Conservation (phyloP, 2,329 filamentous ascomycete species). For the Colletotrichum orbiculare region DNA sequence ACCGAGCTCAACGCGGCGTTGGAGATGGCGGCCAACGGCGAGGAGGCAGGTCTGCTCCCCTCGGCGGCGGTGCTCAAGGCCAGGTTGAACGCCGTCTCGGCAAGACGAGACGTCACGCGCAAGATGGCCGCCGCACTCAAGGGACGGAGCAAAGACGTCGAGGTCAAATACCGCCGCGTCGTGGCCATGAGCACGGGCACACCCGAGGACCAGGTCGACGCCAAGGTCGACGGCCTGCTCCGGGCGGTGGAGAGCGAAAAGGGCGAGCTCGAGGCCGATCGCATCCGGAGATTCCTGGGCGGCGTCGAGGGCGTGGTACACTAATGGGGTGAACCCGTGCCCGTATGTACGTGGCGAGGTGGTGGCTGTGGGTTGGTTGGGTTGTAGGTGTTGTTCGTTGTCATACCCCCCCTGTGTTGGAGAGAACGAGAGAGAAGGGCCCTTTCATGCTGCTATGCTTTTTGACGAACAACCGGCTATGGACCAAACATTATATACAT, state of each 20-base stretch:
- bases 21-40: conserved; percentile 48
- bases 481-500: conserved; percentile 10
- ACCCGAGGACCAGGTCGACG: conserved; percentile 81
- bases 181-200: conserved; percentile 88
- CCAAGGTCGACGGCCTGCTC: conserved; percentile 80
- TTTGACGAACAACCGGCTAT: neutral
- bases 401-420: conserved; percentile 24
- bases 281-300: conserved; percentile 82
- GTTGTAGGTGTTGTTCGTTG: neutral
- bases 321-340: conserved; percentile 38
- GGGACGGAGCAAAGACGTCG: conserved; percentile 83
- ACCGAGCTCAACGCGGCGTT: conserved; percentile 62
- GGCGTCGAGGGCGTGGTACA: conserved; percentile 76
- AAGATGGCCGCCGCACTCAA: conserved; percentile 78
- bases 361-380: neutral
- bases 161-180: conserved; percentile 88
- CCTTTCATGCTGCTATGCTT: neutral
- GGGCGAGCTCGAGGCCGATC: conserved; percentile 77
- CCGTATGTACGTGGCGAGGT: neutral
- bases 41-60: conserved; percentile 62
- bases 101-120: conserved; percentile 74
- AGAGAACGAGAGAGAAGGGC: neutral
- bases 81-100: conserved; percentile 75
- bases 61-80: conserved; percentile 71
- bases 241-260: conserved; percentile 91